Base-by-base conservation (phyloP, 169 alveolate genomes). In the Cryptosporidium andersoni region DNA sequence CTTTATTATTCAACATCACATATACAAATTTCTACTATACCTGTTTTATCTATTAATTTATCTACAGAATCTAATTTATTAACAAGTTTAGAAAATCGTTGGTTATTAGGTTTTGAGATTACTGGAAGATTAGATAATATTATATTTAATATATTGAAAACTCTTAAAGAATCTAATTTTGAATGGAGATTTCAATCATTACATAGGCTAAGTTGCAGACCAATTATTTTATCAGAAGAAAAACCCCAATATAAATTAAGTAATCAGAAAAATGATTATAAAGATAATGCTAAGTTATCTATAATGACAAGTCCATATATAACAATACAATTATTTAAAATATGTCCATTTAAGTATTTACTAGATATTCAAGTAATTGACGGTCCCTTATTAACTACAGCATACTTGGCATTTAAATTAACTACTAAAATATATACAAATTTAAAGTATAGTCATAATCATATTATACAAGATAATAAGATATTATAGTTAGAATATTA, bases 51-150 rank as follows among this genome's bases (percentile, higher is more conserved):
- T 52, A 16, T 5, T 52, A 16, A 16, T 52, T 36, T 36, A 14
- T 36, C 62, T 52, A 16, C 62, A 34, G 47, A 55, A 11, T 9
- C 40, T n/a, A 55, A 2, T 14, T n/a, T 39, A 8, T 48, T 39
- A 6, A 34, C 14, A 39, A 64, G 5, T 43, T 42, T 37, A 25
- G 14, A 52, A n/a, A 74, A 58, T 74, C 40, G 85, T 25, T 74
- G 85, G 85, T 52, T 74, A 4, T 45, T 74, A 16, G 85, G 85
- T 43, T 74, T 74, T 58, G 85, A 74, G 5, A 60, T 74, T 45
- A 58, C 66, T 4, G 85, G 85, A 42, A 60, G 55, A 3, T 60
- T 74, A 25, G 16, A 60, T 14, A 53, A 62, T 43, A 74, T 74
- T 14, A 74, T 74, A 14, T 58, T 58, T n/a, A 74, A 58, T n/a